Conservation (phyloP, 2,329 filamentous ascomycete genomes). For the Ampelomyces quisqualis region DNA sequence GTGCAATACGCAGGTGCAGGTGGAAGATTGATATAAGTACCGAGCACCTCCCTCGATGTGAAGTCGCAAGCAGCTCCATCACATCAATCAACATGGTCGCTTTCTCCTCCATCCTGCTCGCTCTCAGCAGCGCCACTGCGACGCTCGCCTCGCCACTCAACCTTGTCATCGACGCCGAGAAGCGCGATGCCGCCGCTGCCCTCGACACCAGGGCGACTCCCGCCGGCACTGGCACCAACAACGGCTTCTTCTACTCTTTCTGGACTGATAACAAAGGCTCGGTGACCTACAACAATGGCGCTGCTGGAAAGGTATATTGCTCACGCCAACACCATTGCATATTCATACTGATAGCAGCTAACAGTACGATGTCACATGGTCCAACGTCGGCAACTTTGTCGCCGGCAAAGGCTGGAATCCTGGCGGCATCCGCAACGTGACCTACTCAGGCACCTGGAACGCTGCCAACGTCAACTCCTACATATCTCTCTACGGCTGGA, state of each 20-base stretch:
- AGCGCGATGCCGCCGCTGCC: slow-evolving; percentile 12
- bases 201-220: slow-evolving; percentile 22
- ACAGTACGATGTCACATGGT: slow-evolving; percentile 54
- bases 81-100: slow-evolving; percentile 29
- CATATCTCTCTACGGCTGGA: slow-evolving; percentile 62
- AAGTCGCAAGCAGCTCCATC: slow-evolving; percentile 13
- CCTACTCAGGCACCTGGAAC: slow-evolving; percentile 52
- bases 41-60: neutral
- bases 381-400: slow-evolving; percentile 56
- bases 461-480: slow-evolving; percentile 53
- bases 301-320: slow-evolving; percentile 5
- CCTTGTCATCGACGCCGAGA: slow-evolving; percentile 20
- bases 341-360: slow-evolving; percentile 40
- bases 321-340: neutral
- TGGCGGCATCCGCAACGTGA: slow-evolving; percentile 52
- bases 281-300: slow-evolving; percentile 58
- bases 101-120: slow-evolving; percentile 32
- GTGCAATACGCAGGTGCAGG: slow-evolving; percentile 5
- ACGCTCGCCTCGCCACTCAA: slow-evolving; percentile 32
- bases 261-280: slow-evolving; percentile 56
- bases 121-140: slow-evolving; percentile 28
- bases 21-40: slow-evolving; percentile 22
- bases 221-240: slow-evolving; percentile 29
- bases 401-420: slow-evolving; percentile 60
- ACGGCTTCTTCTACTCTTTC: slow-evolving; percentile 50